Evolutionary conservation across 2,329 filamentous ascomycete species (phyloP).

Genomic region (Grosmannia huntii): DNA sequence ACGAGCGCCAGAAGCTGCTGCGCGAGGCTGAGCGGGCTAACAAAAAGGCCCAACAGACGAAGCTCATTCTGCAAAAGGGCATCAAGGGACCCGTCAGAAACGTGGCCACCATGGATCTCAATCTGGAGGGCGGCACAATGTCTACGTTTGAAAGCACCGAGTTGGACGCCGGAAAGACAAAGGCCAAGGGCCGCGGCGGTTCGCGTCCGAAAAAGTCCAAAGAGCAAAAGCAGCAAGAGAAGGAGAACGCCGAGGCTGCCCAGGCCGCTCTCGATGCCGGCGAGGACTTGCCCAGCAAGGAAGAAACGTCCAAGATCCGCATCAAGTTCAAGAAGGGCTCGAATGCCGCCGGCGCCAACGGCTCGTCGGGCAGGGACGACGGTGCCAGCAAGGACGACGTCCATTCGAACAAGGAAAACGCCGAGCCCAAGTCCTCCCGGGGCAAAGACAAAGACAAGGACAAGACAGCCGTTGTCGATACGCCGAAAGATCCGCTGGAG

Average conservation of each 20-base stretch:
- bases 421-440: conserved; percentile 29
- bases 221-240: conserved; percentile 70
- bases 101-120: conserved; percentile 60
- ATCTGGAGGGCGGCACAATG: conserved; percentile 75
- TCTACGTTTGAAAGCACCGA: conserved; percentile 68
- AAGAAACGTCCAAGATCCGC: conserved; percentile 47
- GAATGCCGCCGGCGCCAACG: conserved; percentile 27
- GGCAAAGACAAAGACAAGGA: conserved; percentile 27
- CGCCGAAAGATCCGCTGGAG: conserved; percentile 39
- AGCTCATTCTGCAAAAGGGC: conserved; percentile 74
- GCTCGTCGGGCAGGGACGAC: conserved; percentile 14
- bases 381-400: conserved; percentile 31
- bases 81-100: conserved; percentile 63
- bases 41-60: conserved; percentile 86
- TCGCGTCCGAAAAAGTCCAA: conserved; percentile 82
- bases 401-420: conserved; percentile 34
- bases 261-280: conserved; percentile 74
- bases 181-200: conserved; percentile 42
- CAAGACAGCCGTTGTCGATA: conserved; percentile 19
- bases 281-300: conserved; percentile 51
- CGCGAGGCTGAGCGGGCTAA: conserved; percentile 80
- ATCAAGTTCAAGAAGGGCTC: conserved; percentile 47
- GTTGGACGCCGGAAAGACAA: conserved; percentile 35
- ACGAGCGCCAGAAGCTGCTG: conserved; percentile 67
- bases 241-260: conserved; percentile 72